Evolutionary conservation across 805 yeast genomes (phyloP).

Genomic region (Cyberlindnera suaveolens): DNA sequence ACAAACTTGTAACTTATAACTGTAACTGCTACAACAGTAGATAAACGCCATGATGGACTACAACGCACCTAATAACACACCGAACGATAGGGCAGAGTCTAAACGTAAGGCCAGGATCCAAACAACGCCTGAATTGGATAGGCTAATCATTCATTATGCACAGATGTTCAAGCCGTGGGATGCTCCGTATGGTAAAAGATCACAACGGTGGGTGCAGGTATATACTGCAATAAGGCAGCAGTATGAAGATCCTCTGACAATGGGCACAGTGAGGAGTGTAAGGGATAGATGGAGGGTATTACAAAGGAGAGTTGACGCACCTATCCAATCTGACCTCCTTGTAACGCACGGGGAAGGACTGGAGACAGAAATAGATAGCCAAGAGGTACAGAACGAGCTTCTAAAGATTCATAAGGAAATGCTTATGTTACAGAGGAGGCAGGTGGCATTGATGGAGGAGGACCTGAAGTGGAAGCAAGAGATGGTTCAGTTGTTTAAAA

Average conservation of each 20-base stretch:
- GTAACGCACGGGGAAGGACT: not conserved
- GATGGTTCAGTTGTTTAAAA: not conserved
- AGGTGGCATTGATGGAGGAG: conserved; percentile 5
- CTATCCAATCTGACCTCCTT: too few species aligned
- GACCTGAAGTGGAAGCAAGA: conserved; percentile 9
- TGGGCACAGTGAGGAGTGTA: conserved; percentile 2
- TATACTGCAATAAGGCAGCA: not conserved
- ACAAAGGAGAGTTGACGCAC: conserved; percentile 1
- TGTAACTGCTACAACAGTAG: too few species aligned
- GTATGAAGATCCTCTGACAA: not conserved
- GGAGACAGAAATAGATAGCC: not conserved
- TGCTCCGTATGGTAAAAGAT: not conserved
- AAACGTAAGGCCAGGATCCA: not conserved
- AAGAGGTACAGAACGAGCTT: not conserved
- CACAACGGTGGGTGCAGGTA: not conserved
- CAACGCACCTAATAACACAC: not conserved
- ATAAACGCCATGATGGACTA: not conserved
- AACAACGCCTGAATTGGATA: conserved; percentile 1
- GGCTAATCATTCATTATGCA: not conserved
- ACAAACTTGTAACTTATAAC: too few species aligned
- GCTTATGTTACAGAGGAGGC: conserved; percentile 4
- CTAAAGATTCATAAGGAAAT: conserved; percentile 1
- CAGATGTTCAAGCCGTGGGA: not conserved
- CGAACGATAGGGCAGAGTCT: not conserved
- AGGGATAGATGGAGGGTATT: conserved; percentile 6